phyloP scores from a whole-genome alignment of 2,329 filamentous ascomycete species.

The Diatrype stigma region DNA sequence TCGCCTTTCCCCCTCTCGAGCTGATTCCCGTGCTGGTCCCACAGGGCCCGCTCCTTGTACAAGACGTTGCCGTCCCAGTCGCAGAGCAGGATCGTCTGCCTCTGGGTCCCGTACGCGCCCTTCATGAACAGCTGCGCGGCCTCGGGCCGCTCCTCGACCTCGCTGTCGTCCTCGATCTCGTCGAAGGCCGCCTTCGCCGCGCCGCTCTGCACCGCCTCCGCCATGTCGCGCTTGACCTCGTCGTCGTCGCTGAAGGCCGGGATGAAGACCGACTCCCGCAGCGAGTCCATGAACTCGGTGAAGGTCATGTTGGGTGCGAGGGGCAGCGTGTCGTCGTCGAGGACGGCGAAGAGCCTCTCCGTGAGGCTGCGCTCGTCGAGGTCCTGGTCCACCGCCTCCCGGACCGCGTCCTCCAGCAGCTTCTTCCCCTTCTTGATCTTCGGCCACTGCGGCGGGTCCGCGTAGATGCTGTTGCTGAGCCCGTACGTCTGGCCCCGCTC shows the following conservation, averaged over 20 bases:
- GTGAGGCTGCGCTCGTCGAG: conserved; percentile 45
- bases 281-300: conserved; percentile 47
- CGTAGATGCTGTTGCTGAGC: conserved; percentile 59
- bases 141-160: conserved; percentile 32
- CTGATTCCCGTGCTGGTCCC: conserved; percentile 52
- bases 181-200: conserved; percentile 33
- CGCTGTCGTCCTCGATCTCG: conserved; percentile 32
- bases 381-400: conserved; percentile 33
- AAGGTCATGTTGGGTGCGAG: conserved; percentile 39
- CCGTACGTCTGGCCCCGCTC: conserved; percentile 50
- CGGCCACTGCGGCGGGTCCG: conserved; percentile 52
- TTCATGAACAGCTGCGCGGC: conserved; percentile 44
- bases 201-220: conserved; percentile 34
- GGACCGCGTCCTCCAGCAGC: conserved; percentile 40
- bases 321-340: conserved; percentile 56
- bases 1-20: conserved; percentile 53
- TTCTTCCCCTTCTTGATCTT: conserved; percentile 53
- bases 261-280: conserved; percentile 60
- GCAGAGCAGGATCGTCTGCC: conserved; percentile 59
- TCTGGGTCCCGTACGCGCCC: conserved; percentile 61
- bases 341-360: conserved; percentile 47
- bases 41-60: conserved; percentile 56
- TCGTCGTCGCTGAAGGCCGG: conserved; percentile 51
- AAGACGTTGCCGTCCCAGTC: conserved; percentile 60
- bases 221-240: conserved; percentile 41